Percentiles rank a stretch among this genome's conserved stretches.
Evolutionary conservation across 306 rosid species (phyloP).

Genomic region (Rosa chinensis): DNA sequence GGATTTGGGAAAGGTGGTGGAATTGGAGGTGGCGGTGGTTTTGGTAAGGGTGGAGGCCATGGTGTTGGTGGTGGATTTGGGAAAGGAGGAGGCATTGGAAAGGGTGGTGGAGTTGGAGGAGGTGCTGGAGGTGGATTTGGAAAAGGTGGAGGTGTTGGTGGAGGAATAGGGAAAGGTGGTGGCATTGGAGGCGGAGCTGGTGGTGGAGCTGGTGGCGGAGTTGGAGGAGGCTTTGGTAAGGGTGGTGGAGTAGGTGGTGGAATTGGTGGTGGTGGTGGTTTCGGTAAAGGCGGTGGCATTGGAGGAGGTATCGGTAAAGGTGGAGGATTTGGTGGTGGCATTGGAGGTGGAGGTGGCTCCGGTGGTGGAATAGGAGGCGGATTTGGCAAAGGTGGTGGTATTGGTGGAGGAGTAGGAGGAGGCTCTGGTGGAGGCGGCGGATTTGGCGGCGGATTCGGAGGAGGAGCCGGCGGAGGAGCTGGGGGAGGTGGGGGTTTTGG

Average conservation of each 20-base stretch:
- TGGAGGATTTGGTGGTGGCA: constrained; percentile 19
- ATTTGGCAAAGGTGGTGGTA: constrained; percentile 25
- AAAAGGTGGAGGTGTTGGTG: constrained; percentile 18
- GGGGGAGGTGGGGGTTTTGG: constrained; percentile 42
- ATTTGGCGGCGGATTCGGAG: neutral
- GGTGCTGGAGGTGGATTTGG: neutral
- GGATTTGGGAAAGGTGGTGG: constrained; percentile 31
- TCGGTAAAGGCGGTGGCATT: constrained; percentile 18
- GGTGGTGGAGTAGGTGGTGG: constrained; percentile 27
- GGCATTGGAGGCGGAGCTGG: constrained; percentile 6
- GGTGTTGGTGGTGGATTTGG: constrained; percentile 27
- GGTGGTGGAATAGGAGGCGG: constrained; percentile 30
- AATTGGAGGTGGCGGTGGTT: constrained; percentile 6
- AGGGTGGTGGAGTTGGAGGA: constrained; percentile 1
- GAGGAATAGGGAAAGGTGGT: constrained; percentile 25
- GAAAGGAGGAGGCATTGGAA: constrained; percentile 18
- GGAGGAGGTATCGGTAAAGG: constrained; percentile 10
- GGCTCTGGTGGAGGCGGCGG: constrained; percentile 27
- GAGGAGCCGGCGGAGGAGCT: constrained; percentile 6
- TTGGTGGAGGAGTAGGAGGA: constrained; percentile 22
- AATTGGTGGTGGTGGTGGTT: constrained; percentile 23
- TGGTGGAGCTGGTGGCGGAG: constrained; percentile 8
- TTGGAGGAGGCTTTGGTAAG: constrained; percentile 5
- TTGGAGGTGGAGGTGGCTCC: constrained; percentile 24
- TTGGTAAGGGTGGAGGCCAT: constrained; percentile 13